Evolutionary conservation across 192 early-diverging fungal genomes (phyloP).

Genomic region (Spinellus fusiger): DNA sequence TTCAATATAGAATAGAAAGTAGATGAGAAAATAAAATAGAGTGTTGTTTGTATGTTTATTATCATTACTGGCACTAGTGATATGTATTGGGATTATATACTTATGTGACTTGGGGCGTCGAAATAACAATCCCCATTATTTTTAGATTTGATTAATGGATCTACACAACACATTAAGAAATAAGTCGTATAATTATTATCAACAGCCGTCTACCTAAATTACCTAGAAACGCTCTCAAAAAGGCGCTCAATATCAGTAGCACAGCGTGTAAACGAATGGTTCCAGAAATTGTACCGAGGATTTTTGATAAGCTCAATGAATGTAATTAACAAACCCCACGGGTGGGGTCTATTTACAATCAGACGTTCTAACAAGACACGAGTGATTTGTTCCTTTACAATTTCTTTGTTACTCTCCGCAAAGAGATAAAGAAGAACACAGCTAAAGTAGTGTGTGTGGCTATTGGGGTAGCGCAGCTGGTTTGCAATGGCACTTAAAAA

Average conservation of each 20-base stretch:
- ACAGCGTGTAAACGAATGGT: conserved; percentile 53
- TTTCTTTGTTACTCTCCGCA: conserved; percentile 66
- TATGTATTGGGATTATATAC: no score
- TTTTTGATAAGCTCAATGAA: conserved; percentile 97
- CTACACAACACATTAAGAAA: conserved; percentile 1
- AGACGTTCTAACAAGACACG: conserved; percentile 91
- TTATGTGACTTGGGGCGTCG: no score
- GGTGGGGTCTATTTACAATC: conserved; percentile 94
- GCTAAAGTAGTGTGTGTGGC: conserved; percentile 94
- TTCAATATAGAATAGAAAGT: no score
- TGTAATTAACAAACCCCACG: conserved; percentile 95
- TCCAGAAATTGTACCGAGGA: conserved; percentile 61
- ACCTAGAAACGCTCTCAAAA: conserved; percentile 63
- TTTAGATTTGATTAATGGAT: conserved; percentile 35
- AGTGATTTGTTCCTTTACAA: conserved; percentile 91
- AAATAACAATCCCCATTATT: no score
- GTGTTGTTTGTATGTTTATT: no score
- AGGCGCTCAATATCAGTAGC: conserved; percentile 79
- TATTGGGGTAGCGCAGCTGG: conserved; percentile 96
- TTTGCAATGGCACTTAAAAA: conserved; percentile 90
- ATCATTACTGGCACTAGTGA: no score
- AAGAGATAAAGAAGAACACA: conserved; percentile 85
- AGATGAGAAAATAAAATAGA: no score
- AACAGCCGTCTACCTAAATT: neutral
- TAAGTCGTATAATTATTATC: neutral